Base-by-base conservation (phyloP, 352 stramenopile species). In the Globisporangium spinosum region DNA sequence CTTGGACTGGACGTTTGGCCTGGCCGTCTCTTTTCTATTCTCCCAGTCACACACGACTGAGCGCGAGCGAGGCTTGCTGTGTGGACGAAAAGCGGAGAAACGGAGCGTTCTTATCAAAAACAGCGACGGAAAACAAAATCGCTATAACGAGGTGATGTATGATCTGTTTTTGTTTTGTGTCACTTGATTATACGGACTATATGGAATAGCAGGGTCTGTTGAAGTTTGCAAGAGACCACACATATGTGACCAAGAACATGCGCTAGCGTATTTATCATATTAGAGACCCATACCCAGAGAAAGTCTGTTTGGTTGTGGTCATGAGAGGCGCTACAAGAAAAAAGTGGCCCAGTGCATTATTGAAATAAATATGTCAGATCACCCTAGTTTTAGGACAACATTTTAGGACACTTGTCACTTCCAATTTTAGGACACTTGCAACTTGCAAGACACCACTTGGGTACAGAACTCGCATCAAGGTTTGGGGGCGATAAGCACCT, bases 41-140 rank as follows among this genome's bases (percentile, higher is more conserved):
- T 51, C 43, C 6, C 40, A n/a, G 40, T 47, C 35, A 43, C 35
- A 17, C 40, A 4, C 40, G 29, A 32, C 29, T 32, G 29, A 32
- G 29, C 29, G 27, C 27, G 29, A 32, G 6, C 7, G 32, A 38
- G 7, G 32, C 32, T 38, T 29, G 34, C 25, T 57, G 61, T 66
- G 61, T 66, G 61, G 47, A 66, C 61, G 61, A 66, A 66, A 55
- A 57, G 29, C 4, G n/a, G 43, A 29, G 40, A 49, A 22, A 49
- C 22, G n/a, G 40, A 12, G 32, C 8, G 32, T 38, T 38, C 32
- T 38, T 38, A 38, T 38, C 32, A 38, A 38, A 38, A 38, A 38
- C 5, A 7, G 7, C 7, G 8, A 38, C 12, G 32, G 29, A 32
- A 32, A 38, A 38, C 32, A 9, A 38, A 5, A 38, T 38, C 32